A percentile compares a stretch with the other conserved stretches of the same genome.
phyloP scores from a whole-genome alignment of 164 flowering plant genomes.

The Annona cherimola region DNA sequence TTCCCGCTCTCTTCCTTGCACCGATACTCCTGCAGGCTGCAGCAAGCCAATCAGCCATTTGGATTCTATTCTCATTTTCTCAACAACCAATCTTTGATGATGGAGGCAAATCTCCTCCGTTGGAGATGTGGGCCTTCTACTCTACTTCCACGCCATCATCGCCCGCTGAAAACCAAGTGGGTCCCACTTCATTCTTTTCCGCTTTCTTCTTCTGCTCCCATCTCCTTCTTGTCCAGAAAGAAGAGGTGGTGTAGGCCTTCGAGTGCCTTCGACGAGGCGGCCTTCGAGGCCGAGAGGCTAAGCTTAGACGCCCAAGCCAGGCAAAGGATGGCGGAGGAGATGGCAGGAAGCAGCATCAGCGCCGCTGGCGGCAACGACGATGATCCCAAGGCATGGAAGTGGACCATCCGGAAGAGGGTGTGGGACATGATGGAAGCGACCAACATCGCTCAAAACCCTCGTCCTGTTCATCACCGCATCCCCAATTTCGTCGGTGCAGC shows the following conservation, averaged over 20 bases:
- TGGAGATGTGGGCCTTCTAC: neutral
- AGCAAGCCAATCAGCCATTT: neutral
- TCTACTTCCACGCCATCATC: neutral
- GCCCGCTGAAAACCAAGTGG: neutral
- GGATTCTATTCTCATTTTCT: no score
- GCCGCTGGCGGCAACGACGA: constrained; percentile 8
- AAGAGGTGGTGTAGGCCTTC: neutral
- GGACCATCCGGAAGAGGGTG: constrained; percentile 74
- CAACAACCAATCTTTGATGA: neutral
- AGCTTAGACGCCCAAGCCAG: constrained; percentile 59
- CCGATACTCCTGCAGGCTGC: neutral
- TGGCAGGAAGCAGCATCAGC: constrained; percentile 43
- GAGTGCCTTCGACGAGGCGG: constrained; percentile 45
- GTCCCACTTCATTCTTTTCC: neutral
- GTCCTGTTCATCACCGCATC: constrained; percentile 88
- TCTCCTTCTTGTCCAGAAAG: neutral
- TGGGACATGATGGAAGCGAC: constrained; percentile 83
- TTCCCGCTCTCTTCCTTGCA: neutral
- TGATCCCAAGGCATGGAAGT: constrained; percentile 85
- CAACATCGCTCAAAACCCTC: constrained; percentile 71
- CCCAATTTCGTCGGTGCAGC: constrained; percentile 80
- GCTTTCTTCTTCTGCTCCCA: neutral
- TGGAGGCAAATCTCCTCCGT: constrained; percentile 16
- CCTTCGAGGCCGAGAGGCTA: constrained; percentile 66
- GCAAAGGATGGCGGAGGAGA: constrained; percentile 55